Base-by-base conservation (phyloP, 2,329 filamentous ascomycete genomes). In the Bipolaris oryzae region DNA sequence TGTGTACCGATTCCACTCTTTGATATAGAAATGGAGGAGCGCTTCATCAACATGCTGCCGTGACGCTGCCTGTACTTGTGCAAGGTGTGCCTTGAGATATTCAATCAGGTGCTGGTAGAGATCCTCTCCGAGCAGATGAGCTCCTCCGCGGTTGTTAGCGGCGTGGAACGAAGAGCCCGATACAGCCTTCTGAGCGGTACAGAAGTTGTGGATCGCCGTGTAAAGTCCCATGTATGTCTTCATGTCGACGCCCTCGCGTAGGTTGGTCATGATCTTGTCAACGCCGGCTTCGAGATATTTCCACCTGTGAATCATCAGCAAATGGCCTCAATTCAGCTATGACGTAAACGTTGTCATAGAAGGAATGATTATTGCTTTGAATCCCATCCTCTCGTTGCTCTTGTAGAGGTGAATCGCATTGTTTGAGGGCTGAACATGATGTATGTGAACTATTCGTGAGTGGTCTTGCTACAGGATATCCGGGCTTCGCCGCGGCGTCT, bases 191-290 rank as follows among this genome's bases (percentile, higher is more conserved):
- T 98, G 95, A 21, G 95, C 96, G 54, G 95, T 99, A 77, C 95
- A 99, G 78, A 99, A 99, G 81, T 99, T 97, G 80, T 99, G 95
- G 47, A 99, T 95, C 59, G 93, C 92, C 50, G 94, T 97, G 79
- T 98, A 98, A 58, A 97, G 87, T 54, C 91, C 92, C 94, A 98
- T 97, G 79, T 98, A 98, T 83, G 91, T 94, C 69, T 89, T 87
- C 88, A 98, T 92, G 72, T 97, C 93, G 79, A 99, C 90, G 59
- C 95, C 95, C 64, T 92, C 89, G 71, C 94, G 90, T 25, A 98
- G 84, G 72, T 96, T 90, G 67, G 87, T 86, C 94, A 99, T 98
- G 73, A 99, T 96, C 75, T 89, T 91, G 64, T 92, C 87, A 66
- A 99, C 92, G 63, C 94, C 93, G 60, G 84, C 84, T 77, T 97